Evolutionary conservation across 306 rosid genomes (phyloP).

Genomic region (Mimosa bimucronata): DNA sequence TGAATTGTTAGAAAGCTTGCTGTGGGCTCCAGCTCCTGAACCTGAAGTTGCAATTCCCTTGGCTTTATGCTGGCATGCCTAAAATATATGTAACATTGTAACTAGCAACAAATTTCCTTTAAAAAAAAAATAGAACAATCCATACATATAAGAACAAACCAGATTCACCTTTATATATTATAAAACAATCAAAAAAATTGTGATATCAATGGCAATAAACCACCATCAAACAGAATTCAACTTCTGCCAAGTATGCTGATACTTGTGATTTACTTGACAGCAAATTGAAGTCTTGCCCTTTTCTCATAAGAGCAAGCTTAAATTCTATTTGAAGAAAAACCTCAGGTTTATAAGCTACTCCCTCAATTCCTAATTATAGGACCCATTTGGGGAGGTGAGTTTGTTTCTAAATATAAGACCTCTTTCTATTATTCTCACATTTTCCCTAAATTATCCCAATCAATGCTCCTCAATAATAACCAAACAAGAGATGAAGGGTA

Average conservation of each 20-base stretch:
- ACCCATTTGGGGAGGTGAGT: too few relatives aligned
- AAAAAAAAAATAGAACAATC: slow-evolving; percentile 15
- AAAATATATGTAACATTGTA: slow-evolving; percentile 26
- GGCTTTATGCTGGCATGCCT: slow-evolving; percentile 48
- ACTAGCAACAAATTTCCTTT: slow-evolving; percentile 17
- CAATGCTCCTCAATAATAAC: too few relatives aligned
- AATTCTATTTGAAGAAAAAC: not conserved
- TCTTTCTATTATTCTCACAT: too few relatives aligned
- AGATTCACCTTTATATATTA: slow-evolving; percentile 22
- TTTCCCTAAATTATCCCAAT: too few relatives aligned
- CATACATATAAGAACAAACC: slow-evolving; percentile 20
- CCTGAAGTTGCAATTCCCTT: slow-evolving; percentile 45
- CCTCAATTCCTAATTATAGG: too few relatives aligned
- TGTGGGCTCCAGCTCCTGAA: slow-evolving; percentile 45
- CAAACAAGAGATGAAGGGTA: too few relatives aligned
- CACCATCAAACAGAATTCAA: slow-evolving; percentile 14
- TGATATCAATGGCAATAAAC: slow-evolving; percentile 27
- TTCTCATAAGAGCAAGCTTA: not conserved
- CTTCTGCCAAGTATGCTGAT: slow-evolving; percentile 17
- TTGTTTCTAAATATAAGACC: too few relatives aligned
- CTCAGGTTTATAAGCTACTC: not conserved
- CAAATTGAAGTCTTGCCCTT: slow-evolving; percentile 19
- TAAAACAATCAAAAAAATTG: slow-evolving; percentile 16
- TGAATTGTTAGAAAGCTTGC: slow-evolving; percentile 39
- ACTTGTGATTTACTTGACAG: slow-evolving; percentile 11